Evolutionary conservation across 1,139 yeast species (phyloP).

Genomic region (Saccharomycopsis hybrid): DNA sequence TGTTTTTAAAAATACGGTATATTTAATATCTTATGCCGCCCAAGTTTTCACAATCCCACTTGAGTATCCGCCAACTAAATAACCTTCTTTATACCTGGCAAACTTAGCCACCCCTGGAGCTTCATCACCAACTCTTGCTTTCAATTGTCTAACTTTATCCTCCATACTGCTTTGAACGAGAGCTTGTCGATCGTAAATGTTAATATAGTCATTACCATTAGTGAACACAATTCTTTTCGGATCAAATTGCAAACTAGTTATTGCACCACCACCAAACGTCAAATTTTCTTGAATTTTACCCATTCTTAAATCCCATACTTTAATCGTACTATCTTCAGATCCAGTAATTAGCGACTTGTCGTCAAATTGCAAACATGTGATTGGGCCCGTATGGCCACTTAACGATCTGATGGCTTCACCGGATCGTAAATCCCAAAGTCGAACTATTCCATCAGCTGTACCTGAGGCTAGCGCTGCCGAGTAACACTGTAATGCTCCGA

Average conservation of each 20-base stretch:
- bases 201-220: slow-evolving; percentile 37
- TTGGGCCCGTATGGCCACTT: slow-evolving; percentile 66
- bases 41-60: slow-evolving; percentile 56
- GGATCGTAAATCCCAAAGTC: slow-evolving; percentile 69
- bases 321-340: slow-evolving; percentile 53
- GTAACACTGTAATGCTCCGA: slow-evolving; percentile 55
- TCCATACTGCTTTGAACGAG: slow-evolving; percentile 25
- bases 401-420: slow-evolving; percentile 63
- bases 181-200: slow-evolving; percentile 44
- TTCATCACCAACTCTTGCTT: slow-evolving; percentile 26
- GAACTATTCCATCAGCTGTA: slow-evolving; percentile 65
- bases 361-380: slow-evolving; percentile 65
- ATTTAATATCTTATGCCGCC: slow-evolving; percentile 34
- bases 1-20: no score
- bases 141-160: slow-evolving; percentile 17
- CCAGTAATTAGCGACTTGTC: slow-evolving; percentile 58
- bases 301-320: slow-evolving; percentile 68
- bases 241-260: slow-evolving; percentile 45
- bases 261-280: slow-evolving; percentile 34
- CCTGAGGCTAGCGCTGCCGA: slow-evolving; percentile 75
- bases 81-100: slow-evolving; percentile 52
- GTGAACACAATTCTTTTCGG: slow-evolving; percentile 46
- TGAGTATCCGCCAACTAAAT: slow-evolving; percentile 53
- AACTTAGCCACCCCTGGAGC: slow-evolving; percentile 31
- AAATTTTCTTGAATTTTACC: slow-evolving; percentile 57